Evolutionary conservation across 306 rosid species (phyloP), one percentile per base, ranked within the genome.

Genomic region (Vicia faba): DNA sequence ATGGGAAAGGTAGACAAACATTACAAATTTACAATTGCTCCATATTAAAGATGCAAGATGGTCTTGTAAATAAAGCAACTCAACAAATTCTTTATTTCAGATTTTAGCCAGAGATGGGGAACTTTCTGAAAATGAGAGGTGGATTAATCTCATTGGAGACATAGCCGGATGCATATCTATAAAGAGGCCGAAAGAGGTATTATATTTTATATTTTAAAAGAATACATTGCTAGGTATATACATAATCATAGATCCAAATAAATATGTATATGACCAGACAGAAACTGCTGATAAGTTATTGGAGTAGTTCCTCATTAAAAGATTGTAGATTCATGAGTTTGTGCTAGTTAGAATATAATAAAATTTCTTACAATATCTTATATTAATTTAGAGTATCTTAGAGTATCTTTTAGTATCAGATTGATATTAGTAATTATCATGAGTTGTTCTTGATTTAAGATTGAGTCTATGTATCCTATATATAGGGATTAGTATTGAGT

Each of bases 141-240:
- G 98, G 98, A 88, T 93, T 81, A 80, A 67, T 88, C 89, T 89
- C 25, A 85, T 89, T 64, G 98, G 98, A 69, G 97, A 89, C 51
- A 79, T 90, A 61, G 98, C 98, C 7, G 79, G 89, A 44, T 88
- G 98, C 83, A 83, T 93, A 70, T 89, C 96, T 61, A 88, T 93
- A 78, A 93, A 93, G 86, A 82, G 98, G 70, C 98, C 97, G 10
- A 93, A 89, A 83, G 98, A 89, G 98, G 98, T 89, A 83, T 64
- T 38, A 29, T 57, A 18, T 31, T 77, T 71, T 69, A 63, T 33
- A 33, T 33, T 33, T 33, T 33, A 6, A 33, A 66, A 71, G 67
- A 64, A 62, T 77, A 61, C 40, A 18, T 15, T 9, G 51, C 18
- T 44, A 29, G 35, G 18, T 71, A 73, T 7, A 68, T 45, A 46